These are phyloP conservation scores for Alternaria solani DNA, from an alignment of 2,329 filamentous ascomycete species.

Conservation along the genomic window DNA sequence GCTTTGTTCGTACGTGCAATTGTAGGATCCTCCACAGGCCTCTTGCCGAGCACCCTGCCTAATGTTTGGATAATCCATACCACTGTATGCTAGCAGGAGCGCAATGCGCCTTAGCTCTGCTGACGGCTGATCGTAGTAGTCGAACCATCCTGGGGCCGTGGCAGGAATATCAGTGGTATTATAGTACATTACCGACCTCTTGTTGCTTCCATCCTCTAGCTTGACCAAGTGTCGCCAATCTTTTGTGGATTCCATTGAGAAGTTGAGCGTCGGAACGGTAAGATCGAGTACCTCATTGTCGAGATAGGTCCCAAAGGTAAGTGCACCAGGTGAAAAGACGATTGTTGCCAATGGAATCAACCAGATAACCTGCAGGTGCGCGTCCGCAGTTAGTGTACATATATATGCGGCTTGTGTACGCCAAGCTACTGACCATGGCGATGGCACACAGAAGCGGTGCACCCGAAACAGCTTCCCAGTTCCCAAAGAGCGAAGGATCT, in stretches of 20 bases:
- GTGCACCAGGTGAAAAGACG: constrained; percentile 49
- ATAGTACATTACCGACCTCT: constrained; percentile 43
- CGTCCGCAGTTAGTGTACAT: not conserved
- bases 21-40: constrained; percentile 47
- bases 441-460: constrained; percentile 39
- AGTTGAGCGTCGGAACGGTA: constrained; percentile 39
- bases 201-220: constrained; percentile 29
- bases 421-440: constrained; percentile 21
- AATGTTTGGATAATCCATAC: constrained; percentile 36
- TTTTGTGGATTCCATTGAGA: constrained; percentile 42
- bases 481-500: constrained; percentile 44
- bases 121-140: constrained; percentile 49
- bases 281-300: constrained; percentile 25
- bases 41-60: constrained; percentile 43
- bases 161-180: constrained; percentile 44
- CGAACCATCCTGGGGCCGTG: constrained; percentile 36
- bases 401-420: not conserved
- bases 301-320: constrained; percentile 47
- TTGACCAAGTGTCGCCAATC: constrained; percentile 44
- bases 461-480: constrained; percentile 43
- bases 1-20: constrained; percentile 44
- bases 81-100: constrained; percentile 42
- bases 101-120: constrained; percentile 40
- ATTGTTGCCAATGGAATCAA: constrained; percentile 49
- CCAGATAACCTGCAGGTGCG: constrained; percentile 32